Percentiles rank a stretch among this genome's conserved stretches.
Conservation (phyloP, 805 yeast genomes). For the Cephaloascus fragrans region DNA sequence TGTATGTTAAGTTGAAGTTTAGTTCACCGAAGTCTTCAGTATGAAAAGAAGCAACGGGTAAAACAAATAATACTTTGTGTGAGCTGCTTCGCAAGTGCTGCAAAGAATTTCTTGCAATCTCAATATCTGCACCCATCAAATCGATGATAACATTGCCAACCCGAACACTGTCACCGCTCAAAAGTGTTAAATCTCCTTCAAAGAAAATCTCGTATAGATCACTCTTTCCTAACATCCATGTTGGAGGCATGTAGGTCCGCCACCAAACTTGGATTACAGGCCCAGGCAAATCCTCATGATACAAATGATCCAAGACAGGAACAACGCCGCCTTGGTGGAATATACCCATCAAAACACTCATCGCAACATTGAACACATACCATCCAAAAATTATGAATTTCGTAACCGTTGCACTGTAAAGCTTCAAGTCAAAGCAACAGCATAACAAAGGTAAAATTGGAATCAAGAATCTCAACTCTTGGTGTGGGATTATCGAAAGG, state of each 20-base stretch:
- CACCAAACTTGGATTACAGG: constrained; percentile 62
- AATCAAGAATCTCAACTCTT: constrained; percentile 79
- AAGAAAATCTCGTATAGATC: constrained; percentile 11
- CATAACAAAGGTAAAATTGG: constrained; percentile 71
- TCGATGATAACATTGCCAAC: constrained; percentile 24
- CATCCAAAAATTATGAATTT: constrained; percentile 29
- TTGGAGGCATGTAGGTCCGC: constrained; percentile 92
- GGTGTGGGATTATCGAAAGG: constrained; percentile 78
- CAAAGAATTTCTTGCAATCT: not conserved
- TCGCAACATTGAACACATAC: constrained; percentile 51
- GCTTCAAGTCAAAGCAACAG: constrained; percentile 42
- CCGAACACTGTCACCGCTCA: not conserved
- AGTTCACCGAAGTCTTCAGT: constrained; percentile 5
- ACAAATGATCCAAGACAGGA: constrained; percentile 43
- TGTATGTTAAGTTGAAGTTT: constrained; percentile 14
- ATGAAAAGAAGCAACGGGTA: constrained; percentile 11
- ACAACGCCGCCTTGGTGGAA: constrained; percentile 89
- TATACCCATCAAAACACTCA: constrained; percentile 65
- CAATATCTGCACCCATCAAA: constrained; percentile 33
- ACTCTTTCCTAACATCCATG: constrained; percentile 54
- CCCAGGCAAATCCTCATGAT: constrained; percentile 10
- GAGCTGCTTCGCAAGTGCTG: constrained; percentile 1
- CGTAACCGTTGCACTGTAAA: constrained; percentile 7
- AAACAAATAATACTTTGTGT: constrained; percentile 9
- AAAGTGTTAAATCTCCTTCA: constrained; percentile 5